Evolutionary conservation across 257 asterid genomes (phyloP).

Genomic region (Fraxinus pennsylvanica): DNA sequence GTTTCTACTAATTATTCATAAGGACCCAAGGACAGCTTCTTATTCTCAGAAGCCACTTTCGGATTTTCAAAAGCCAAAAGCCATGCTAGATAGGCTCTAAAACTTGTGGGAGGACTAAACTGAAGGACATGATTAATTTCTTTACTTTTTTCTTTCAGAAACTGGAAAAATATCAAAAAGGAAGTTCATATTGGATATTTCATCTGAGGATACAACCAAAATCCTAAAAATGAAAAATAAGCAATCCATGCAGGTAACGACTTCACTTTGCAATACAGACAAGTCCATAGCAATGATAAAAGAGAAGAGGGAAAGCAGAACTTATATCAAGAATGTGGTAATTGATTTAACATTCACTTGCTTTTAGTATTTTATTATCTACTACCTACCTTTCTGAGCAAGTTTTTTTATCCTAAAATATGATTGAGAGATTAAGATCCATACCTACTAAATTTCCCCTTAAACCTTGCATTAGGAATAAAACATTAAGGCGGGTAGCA

Average conservation of each 20-base stretch:
- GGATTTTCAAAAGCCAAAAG: not conserved
- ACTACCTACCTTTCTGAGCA: not conserved
- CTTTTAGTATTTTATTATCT: not conserved
- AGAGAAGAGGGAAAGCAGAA: not conserved
- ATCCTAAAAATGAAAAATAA: not conserved
- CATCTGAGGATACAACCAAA: not conserved
- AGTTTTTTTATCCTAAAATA: too few relatives aligned
- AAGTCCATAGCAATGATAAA: not conserved
- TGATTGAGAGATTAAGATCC: not conserved
- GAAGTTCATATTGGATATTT: not conserved
- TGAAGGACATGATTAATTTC: not conserved
- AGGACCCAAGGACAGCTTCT: not conserved
- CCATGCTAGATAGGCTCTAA: too few relatives aligned
- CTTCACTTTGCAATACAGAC: not conserved
- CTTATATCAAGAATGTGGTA: not conserved
- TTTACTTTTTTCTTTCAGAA: not conserved
- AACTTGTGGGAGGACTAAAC: not conserved
- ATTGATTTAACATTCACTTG: too few relatives aligned
- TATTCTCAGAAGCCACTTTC: not conserved
- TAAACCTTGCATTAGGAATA: too few relatives aligned
- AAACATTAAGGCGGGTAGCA: too few relatives aligned
- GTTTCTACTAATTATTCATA: too few relatives aligned
- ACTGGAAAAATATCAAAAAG: not conserved
- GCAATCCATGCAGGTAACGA: not conserved
- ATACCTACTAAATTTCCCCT: not conserved